Base-by-base conservation (phyloP, 768 basidiomycete species). In the Boletus vinaceobasis region DNA sequence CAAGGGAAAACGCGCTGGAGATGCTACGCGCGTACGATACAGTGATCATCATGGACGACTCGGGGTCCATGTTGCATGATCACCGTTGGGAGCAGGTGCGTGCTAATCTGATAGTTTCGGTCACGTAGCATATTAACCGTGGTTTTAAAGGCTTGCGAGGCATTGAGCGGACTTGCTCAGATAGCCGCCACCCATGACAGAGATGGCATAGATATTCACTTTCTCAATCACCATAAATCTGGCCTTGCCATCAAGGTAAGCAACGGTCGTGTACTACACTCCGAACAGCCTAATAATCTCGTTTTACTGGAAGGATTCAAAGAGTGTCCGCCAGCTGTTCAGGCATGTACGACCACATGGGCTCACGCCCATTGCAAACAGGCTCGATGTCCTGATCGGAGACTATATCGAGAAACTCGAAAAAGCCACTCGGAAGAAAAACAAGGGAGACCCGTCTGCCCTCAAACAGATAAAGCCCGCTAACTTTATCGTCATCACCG, bases 151-250 rank as follows among this genome's bases (percentile, higher is more conserved):
- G 62, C 59, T 2, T 58, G 63, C 37, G 35, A 54, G 2, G 60
- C 57, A 0, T 45, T 86, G 31, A 74, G 75, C 39, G 65, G 70
- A 3, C 72, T 87, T 10, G 83, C 82, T 13, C 70, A 74, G 7
- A 68, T 70, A 7, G 83, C 83, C 1, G 66, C 74, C 1, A 55
- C 65, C 38, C 85, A 86, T 49, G 84, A 84, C 56, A 62, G 58
- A 7, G 78, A 85, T 53, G 86, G 86, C 3, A 78, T 87, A 38
- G 85, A 87, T 54, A 73, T 87, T 5, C 68, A 81, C 59, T 87
- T 87, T 69, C 61, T 87, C 50, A 86, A 86, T 56, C 64, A 74
- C 48, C 39, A 51, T 31, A 60, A 51, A 49, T 60, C 61, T 33
- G 74, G 73, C 0, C 43, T 50, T 10, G 72, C 75, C 53, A 44